Evolutionary conservation across 805 yeast genomes (phyloP).

Genomic region (Tetrapisispora nanseiensis): DNA sequence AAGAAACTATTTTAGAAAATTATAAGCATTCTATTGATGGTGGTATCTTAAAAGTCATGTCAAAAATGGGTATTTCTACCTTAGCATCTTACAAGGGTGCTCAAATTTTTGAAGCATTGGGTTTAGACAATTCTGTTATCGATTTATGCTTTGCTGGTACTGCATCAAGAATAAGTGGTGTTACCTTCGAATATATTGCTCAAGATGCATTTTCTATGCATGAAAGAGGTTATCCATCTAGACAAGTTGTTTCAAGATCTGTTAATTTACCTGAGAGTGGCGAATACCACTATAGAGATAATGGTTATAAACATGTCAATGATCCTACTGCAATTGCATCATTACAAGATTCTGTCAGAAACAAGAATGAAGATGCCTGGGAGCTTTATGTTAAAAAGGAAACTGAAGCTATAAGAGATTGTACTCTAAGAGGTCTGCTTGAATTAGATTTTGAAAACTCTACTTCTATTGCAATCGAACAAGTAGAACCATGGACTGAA

Average conservation of each 20-base stretch:
- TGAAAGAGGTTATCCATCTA: slow-evolving; percentile 80
- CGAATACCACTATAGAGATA: slow-evolving; percentile 98
- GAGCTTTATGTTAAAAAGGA: slow-evolving; percentile 84
- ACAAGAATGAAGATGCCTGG: slow-evolving; percentile 89
- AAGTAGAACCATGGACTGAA: slow-evolving; percentile 99
- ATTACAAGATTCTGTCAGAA: slow-evolving; percentile 95
- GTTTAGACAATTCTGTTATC: slow-evolving; percentile 89
- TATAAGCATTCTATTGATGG: slow-evolving; percentile 80
- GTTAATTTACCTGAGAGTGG: slow-evolving; percentile 82
- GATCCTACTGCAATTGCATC: slow-evolving; percentile 93
- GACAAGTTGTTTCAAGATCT: slow-evolving; percentile 59
- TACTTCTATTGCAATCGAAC: slow-evolving; percentile 81
- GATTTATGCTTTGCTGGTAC: slow-evolving; percentile 96
- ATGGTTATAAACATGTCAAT: slow-evolving; percentile 92
- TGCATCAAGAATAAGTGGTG: slow-evolving; percentile 92
- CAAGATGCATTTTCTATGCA: slow-evolving; percentile 94
- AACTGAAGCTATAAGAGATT: slow-evolving; percentile 80
- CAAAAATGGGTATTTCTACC: slow-evolving; percentile 98
- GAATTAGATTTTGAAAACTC: slow-evolving; percentile 76
- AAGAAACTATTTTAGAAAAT: slow-evolving; percentile 57
- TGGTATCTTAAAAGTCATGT: slow-evolving; percentile 94
- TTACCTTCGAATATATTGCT: slow-evolving; percentile 90
- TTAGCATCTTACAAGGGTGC: slow-evolving; percentile 98
- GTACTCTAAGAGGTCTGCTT: slow-evolving; percentile 88
- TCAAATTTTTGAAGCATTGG: slow-evolving; percentile 93